Percentiles rank a stretch among this genome's conserved stretches.
Evolutionary conservation across 1,139 yeast genomes (phyloP).

Genomic region (Wickerhamiella pararugosa): DNA sequence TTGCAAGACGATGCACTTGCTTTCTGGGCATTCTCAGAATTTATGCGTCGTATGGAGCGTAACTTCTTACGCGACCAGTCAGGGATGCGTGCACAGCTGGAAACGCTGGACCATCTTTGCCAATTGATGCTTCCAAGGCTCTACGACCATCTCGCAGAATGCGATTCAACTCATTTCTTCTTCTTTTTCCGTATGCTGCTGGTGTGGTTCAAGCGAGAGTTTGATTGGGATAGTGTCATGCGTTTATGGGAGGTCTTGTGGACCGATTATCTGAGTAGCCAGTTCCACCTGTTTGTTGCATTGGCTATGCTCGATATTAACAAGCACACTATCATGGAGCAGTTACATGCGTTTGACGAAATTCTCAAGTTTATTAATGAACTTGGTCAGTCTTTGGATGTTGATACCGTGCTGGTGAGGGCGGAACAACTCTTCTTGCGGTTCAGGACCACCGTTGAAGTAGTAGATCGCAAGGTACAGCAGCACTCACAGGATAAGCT

Average conservation of each 20-base stretch:
- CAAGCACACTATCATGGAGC: slow-evolving; percentile 60
- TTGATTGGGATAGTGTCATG: slow-evolving; percentile 63
- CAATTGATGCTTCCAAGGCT: slow-evolving; percentile 80
- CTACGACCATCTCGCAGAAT: slow-evolving; percentile 66
- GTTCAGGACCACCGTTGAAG: slow-evolving; percentile 61
- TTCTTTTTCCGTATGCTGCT: slow-evolving; percentile 89
- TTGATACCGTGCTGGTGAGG: slow-evolving; percentile 60
- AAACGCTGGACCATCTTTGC: slow-evolving; percentile 63
- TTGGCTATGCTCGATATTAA: slow-evolving; percentile 77
- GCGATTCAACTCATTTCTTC: slow-evolving; percentile 80
- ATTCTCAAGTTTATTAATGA: slow-evolving; percentile 89
- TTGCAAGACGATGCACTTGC: slow-evolving; percentile 65
- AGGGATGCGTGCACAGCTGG: slow-evolving; percentile 84
- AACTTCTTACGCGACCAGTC: slow-evolving; percentile 82
- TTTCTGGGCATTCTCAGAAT: slow-evolving; percentile 77
- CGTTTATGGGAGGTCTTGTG: slow-evolving; percentile 82
- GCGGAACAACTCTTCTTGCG: slow-evolving; percentile 70
- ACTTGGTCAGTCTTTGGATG: slow-evolving; percentile 56
- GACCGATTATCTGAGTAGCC: slow-evolving; percentile 76
- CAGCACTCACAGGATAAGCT: slow-evolving; percentile 23
- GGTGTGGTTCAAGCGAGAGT: slow-evolving; percentile 92
- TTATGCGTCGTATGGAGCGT: slow-evolving; percentile 93
- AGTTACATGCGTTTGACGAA: slow-evolving; percentile 70
- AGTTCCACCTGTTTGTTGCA: slow-evolving; percentile 76
- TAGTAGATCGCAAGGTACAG: slow-evolving; percentile 38